Evolutionary conservation across 441 rosid species (phyloP).

Genomic region (Hura crepitans): DNA sequence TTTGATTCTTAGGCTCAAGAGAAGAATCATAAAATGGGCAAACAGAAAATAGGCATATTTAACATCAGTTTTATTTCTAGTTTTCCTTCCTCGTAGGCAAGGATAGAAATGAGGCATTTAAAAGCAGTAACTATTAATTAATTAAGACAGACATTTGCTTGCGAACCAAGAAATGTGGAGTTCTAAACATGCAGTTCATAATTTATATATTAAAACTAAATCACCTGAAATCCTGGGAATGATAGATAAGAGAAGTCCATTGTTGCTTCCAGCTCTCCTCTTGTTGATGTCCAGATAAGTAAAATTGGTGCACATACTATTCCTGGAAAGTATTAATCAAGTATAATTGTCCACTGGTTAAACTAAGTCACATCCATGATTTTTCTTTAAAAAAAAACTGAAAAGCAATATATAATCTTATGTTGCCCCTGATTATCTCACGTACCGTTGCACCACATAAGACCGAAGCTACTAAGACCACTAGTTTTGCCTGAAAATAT

Average conservation of each 20-base stretch:
- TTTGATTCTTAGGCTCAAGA: too few relatives aligned
- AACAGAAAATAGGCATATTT: neutral
- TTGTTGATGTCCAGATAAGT: constrained; percentile 70
- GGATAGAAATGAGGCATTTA: neutral
- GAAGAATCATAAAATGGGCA: neutral
- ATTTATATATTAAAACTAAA: constrained; percentile 5
- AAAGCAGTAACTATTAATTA: neutral
- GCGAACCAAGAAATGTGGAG: constrained; percentile 1
- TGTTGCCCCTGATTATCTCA: constrained; percentile 23
- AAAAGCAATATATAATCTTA: neutral
- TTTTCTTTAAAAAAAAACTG: neutral
- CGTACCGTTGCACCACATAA: constrained; percentile 91
- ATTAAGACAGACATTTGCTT: neutral
- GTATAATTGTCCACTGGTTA: neutral
- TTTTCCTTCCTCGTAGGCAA: neutral
- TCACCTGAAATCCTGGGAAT: constrained; percentile 77
- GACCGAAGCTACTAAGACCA: constrained; percentile 94
- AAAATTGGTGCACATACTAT: constrained; percentile 71
- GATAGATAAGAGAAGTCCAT: constrained; percentile 58
- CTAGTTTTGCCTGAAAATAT: constrained; percentile 73
- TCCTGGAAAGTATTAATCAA: constrained; percentile 39
- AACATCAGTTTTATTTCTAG: neutral
- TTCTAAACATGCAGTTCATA: constrained; percentile 5
- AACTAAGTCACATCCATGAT: neutral
- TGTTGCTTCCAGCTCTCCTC: constrained; percentile 59